Evolutionary conservation across 129 eudicot species (phyloP), one percentile per base, ranked within the genome.

Genomic region (Flaveria linearis): DNA sequence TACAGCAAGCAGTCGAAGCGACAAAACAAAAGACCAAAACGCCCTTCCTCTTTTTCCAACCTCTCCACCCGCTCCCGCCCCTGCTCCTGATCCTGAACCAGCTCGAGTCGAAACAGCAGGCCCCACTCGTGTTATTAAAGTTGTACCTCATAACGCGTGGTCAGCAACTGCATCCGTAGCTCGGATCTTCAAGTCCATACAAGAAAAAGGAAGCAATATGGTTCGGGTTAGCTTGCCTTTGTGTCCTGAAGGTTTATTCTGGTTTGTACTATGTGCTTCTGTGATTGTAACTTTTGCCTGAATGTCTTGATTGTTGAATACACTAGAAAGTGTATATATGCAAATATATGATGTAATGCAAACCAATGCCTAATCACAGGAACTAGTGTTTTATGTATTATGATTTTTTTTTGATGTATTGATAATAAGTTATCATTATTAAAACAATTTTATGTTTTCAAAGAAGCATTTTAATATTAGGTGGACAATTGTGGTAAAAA

Each of bases 141-240:
- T 88, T 7, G 96, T 94, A 71, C 99, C 99, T 67, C 99, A 76
- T 67, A 91, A 90, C 55, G 91, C 90, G 1, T 76, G 81, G 73
- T 86, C 93, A 23, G 95, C 96, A 22, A 87, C 93, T 0, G 97
- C 90, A 5, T 91, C 96, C 1, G 98, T 82, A 49, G 96, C 96
- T 13, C 86, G 98, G 51, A 93, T 93, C 25, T 90, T 93, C 76
- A 89, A 55, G 85, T 90, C 97, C 2, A 93, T 93, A 72, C 97
- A 93, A 68, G 93, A 90, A 79, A 90, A 75, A 88, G 98, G 69
- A 86, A 81, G 78, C 96, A 84, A 73, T 62, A 80, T 63, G 96
- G 91, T 45, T 84, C 88, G 0, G 84, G 71, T 1, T 85, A 81
- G 75, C n/a, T 68, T 50, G 30, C 25, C 57, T 36, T 2, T 15